Evolutionary conservation across 768 basidiomycete genomes (phyloP), one percentile per base, ranked within the genome.

Genomic region (Termitomyces sp.): DNA sequence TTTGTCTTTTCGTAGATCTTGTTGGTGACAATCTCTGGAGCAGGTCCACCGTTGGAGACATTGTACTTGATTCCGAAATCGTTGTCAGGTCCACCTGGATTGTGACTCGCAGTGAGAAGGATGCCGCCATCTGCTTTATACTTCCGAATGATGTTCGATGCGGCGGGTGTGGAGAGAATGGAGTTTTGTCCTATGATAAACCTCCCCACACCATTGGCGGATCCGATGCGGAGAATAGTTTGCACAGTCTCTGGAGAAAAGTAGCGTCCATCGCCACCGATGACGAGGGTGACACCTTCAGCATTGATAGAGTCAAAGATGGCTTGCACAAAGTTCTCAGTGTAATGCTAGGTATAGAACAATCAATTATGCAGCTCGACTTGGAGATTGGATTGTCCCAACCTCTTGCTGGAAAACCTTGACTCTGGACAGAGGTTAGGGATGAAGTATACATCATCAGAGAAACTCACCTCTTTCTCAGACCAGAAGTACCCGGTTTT

Each of bases 51-150:
- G 67, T 99, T 99, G 41, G 89, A 88, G 50, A 94, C 90, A 74
- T 99, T 99, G 80, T 97, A 99, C 76, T 99, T 98, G 84, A 99
- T 98, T 50, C 97, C 97, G 72, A 98, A 99, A 74, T 99, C 97
- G 67, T 91, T 89, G 70, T 93, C 83, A n/a, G 97, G 97, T 26
- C 97, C 97, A 56, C 97, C 97, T 18, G 97, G 95, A 74, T 99
- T 99, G 81, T 99, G 97, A 61, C 87, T 90, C 18, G 97, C 97
- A 5, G 97, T 99, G 64, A 99, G 81, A 56, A 99, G 81, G 74
- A 99, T 99, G 63, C 97, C 97, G 48, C 97, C 97, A 66, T 92
- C 85, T 4, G 95, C 95, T 74, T 97, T 94, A 79, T 93, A 93
- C 67, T 94, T 93, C 63, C 97, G 82, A 74, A 99, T 99, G 66